Base-by-base conservation (phyloP, 2,329 filamentous ascomycete genomes). In the Fusarium pseudoanthophilum region DNA sequence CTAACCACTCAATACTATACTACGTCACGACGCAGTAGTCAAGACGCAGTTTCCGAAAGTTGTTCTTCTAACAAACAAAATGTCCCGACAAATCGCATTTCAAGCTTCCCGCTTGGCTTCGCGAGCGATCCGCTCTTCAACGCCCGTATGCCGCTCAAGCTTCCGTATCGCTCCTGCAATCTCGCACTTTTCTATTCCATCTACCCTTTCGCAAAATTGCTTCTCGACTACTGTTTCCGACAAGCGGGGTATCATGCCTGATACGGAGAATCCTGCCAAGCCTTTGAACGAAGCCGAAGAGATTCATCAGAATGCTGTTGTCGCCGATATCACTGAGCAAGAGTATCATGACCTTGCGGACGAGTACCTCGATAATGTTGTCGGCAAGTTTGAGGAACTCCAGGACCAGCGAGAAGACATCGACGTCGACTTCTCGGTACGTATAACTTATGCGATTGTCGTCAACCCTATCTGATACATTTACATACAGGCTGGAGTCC, bases 401-500 rank as follows among this genome's bases (percentile, higher is more conserved):
- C 91, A 93, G 77, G 96, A 98, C 79, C 84, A 87, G 37, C 84
- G 88, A 13, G 91, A 92, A 14, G 92, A 95, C 60, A 83, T 97
- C 11, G 96, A 99, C 75, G 92, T 96, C 10, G 96, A 99, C 79
- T 98, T 92, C 77, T 92, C 92, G 69, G 95, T 98, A 86, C 71
- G 92, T 87, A 5, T 20, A 28, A 28, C 14, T 52, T 39, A 24
- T 26, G 49, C 28, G 24, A 45, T 21, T 55, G 8, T 26, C n/a
- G 37, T 26, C 52, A 45, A 24, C 21, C 43, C n/a, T n/a, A 28
- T 62, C 64, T 78, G 72, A 76, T 56, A 42, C 15, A 34, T 39
- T n/a, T 34, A 43, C 56, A 46, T 32, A 51, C 77, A 98, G 95
- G 89, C 94, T 60, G 95, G 96, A 62, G 95, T 98, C 63, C 87